Evolutionary conservation across 1,284 basidiomycete species (phyloP).

Genomic region (Moniliophthora roreri): DNA sequence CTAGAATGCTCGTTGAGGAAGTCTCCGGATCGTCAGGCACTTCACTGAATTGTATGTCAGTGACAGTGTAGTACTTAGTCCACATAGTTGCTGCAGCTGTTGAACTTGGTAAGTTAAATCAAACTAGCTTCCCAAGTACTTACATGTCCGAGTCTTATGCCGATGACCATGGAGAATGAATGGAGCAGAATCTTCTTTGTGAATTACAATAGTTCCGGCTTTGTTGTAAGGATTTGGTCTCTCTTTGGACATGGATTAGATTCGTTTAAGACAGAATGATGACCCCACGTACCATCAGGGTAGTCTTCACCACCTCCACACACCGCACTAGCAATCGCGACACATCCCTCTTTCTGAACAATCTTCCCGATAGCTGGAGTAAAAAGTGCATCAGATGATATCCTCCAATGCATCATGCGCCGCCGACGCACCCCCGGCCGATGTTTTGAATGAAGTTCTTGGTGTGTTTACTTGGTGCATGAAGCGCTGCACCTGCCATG

Average conservation of each 20-base stretch:
- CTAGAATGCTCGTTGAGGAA: slow-evolving; percentile 23
- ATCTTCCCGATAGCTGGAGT: slow-evolving; percentile 40
- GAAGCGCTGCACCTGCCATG: background rate
- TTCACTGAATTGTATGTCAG: slow-evolving; percentile 43
- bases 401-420: background rate
- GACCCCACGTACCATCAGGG: slow-evolving; percentile 28
- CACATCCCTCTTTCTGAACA: slow-evolving; percentile 32
- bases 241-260: slow-evolving; percentile 18
- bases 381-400: background rate
- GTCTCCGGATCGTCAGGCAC: too few relatives aligned
- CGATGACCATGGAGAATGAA: slow-evolving; percentile 2
- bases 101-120: slow-evolving; percentile 5
- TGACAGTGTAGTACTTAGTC: slow-evolving; percentile 38
- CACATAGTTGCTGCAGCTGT: background rate
- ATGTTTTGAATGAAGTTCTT: slow-evolving; percentile 1
- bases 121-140: background rate
- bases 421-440: slow-evolving; percentile 6
- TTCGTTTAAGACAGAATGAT: slow-evolving; percentile 8
- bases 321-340: slow-evolving; percentile 36
- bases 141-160: background rate
- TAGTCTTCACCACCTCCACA: slow-evolving; percentile 34
- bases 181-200: slow-evolving; percentile 25
- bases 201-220: slow-evolving; percentile 37
- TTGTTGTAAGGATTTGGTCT: slow-evolving; percentile 36
- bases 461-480: background rate